Percentiles rank a stretch among this genome's conserved stretches.
These are phyloP conservation scores for Paecilomyces formosus DNA, from an alignment of 2,329 filamentous ascomycete species.

Conservation along the genomic window DNA sequence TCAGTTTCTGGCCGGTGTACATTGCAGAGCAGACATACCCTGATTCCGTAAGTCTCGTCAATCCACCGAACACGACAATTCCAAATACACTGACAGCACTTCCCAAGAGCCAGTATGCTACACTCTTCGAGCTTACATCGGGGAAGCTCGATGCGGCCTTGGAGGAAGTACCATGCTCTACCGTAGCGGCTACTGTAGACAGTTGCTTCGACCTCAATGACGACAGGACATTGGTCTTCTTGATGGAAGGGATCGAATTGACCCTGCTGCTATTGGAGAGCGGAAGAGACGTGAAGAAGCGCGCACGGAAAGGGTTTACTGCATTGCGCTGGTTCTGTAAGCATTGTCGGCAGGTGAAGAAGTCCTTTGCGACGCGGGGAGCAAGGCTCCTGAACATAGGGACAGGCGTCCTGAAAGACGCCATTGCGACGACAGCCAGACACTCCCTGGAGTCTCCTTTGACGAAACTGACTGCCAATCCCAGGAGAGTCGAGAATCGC, in stretches of 20 bases:
- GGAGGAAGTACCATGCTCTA: constrained; percentile 14
- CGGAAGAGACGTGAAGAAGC: constrained; percentile 12
- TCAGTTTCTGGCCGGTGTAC: constrained; percentile 2
- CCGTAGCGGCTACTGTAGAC: constrained; percentile 9
- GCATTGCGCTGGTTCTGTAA: constrained; percentile 23
- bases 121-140: constrained; percentile 62
- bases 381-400: constrained; percentile 26
- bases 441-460: not conserved
- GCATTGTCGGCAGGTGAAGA: constrained; percentile 38
- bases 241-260: constrained; percentile 21
- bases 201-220: constrained; percentile 1
- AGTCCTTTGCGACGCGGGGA: constrained; percentile 28
- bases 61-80: constrained; percentile 88
- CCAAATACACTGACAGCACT: constrained; percentile 93
- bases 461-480: not conserved
- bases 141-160: constrained; percentile 40
- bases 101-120: constrained; percentile 87
- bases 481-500: not conserved
- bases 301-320: constrained; percentile 23
- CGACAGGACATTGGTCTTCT: constrained; percentile 3
- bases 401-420: constrained; percentile 22
- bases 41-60: constrained; percentile 91
- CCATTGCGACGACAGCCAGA: constrained; percentile 18
- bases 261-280: constrained; percentile 17
- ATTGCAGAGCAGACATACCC: constrained; percentile 51